Evolutionary conservation across 1,139 yeast genomes (phyloP), one percentile per base, ranked within the genome.

Genomic region (Geotrichum carabidarum): DNA sequence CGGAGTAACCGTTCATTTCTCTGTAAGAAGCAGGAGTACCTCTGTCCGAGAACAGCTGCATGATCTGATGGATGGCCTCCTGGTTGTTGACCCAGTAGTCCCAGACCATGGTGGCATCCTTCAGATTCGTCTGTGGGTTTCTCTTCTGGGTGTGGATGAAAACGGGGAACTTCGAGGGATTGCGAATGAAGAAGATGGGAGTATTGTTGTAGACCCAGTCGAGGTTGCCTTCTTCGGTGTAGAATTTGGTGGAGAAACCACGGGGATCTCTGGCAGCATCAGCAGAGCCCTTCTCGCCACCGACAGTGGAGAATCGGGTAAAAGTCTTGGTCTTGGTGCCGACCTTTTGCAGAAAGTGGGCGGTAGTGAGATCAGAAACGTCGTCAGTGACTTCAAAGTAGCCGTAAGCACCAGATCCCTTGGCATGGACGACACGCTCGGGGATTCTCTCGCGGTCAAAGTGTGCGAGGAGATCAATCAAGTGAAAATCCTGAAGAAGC

Each of bases 191-290:
- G 73, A 88, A 88, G 56, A 88, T 80, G 35, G 96, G 96, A 44
- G 95, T 88, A 77, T 88, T 88, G 78, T 87, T 88, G 78, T 84
- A 86, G 41, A 88, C 96, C 78, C 87, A 83, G 76, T 88, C 96
- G 71, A 85, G 77, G 74, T 84, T 84, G 65, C 96, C 96, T 71
- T 87, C 93, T 65, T 86, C 90, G 51, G 95, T 88, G 75, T 86
- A 86, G 65, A 88, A 78, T 74, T 87, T 87, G 64, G 85, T 82
- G 53, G 94, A 76, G 71, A 86, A 87, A 31, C 96, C 96, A 74
- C 95, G 81, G 61, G 95, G 95, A 69, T 88, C 96, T 74, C 96
- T 83, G 48, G 89, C 93, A 48, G 93, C 77, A 69, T 88, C 95
- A 41, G 95, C 83, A 51, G 90, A 80, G 56, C 95, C 96, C 58